Evolutionary conservation across 176 grass and related monocot species (phyloP), one percentile per base, ranked within the genome.

Genomic region (Zea luxurians): DNA sequence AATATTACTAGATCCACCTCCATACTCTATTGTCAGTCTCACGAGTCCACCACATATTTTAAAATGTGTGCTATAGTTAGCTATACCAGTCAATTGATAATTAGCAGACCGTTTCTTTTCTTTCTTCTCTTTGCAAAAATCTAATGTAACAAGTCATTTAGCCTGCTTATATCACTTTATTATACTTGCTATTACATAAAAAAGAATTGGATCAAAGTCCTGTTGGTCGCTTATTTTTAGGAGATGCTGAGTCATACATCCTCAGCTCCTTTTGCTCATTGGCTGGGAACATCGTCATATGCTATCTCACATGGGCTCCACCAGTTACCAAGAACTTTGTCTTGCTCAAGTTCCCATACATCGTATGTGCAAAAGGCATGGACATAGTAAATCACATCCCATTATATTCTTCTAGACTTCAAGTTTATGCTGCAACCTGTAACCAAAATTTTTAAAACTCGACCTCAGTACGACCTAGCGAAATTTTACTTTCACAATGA

Each of bases 221-320:
- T 54, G 52, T 54, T 54, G 50, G 50, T 53, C 50, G 13, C 50
- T 0, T 53, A 53, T 16, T 53, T 53, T 16, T 54, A 54, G 52
- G 52, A 7, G 48, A 40, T 10, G 66, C 79, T 50, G 74, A 87
- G 74, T 87, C 79, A 78, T 78, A 78, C 73, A 64, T 67, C 61
- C 67, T 87, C n/a, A n/a, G n/a, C n/a, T n/a, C 42, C 60, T 59
- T 59, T 43, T 60, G 59, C 38, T 20, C 73, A 87, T 83, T 87
- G 79, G 79, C 60, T 53, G 5, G 42, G 42, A 64, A 73, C 75
- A 75, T 48, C 70, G 13, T 48, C 63, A 7, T 45, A 48, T 82
- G 45, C 78, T 68, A 62, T 4, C 43, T 73, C 80, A 88, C 86
- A 54, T 83, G 80, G 75, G 53, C 62, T 88, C 53, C 61, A 83